Evolutionary conservation across 257 asterid genomes (phyloP).

Genomic region (Solanum chilense): DNA sequence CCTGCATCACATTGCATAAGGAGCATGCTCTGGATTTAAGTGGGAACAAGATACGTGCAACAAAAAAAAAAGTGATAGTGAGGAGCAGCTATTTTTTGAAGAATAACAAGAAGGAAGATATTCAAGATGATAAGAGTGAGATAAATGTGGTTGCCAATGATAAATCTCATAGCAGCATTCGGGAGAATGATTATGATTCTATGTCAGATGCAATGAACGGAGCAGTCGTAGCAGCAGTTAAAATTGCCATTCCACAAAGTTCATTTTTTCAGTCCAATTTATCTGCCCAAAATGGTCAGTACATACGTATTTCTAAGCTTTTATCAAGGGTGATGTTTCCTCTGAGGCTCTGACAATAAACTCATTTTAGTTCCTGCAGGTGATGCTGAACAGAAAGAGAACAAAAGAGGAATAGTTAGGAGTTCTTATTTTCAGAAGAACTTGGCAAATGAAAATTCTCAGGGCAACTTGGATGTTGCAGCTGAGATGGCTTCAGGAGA

Average conservation of each 20-base stretch:
- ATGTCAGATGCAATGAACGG: conserved; percentile 21
- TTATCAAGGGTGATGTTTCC: conserved; percentile 5
- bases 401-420: conserved; percentile 16
- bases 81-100: conserved; percentile 26
- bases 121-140: neutral
- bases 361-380: conserved; percentile 8
- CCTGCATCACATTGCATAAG: conserved; percentile 47
- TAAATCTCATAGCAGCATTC: neutral
- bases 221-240: conserved; percentile 11
- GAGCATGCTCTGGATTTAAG: conserved; percentile 24
- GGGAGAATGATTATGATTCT: neutral
- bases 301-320: conserved; percentile 9
- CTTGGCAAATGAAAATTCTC: conserved; percentile 11
- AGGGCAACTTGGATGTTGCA: conserved; percentile 12
- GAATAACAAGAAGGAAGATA: neutral
- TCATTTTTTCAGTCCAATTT: conserved; percentile 45
- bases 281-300: conserved; percentile 9
- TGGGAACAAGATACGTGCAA: conserved; percentile 3
- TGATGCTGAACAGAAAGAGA: conserved; percentile 13
- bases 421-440: conserved; percentile 26
- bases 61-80: conserved; percentile 4
- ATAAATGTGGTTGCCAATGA: conserved; percentile 2
- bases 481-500: conserved; percentile 9
- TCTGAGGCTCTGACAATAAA: neutral
- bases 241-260: conserved; percentile 38